Base-by-base conservation (phyloP, 2,329 filamentous ascomycete species). In the Cytospora leucostoma region DNA sequence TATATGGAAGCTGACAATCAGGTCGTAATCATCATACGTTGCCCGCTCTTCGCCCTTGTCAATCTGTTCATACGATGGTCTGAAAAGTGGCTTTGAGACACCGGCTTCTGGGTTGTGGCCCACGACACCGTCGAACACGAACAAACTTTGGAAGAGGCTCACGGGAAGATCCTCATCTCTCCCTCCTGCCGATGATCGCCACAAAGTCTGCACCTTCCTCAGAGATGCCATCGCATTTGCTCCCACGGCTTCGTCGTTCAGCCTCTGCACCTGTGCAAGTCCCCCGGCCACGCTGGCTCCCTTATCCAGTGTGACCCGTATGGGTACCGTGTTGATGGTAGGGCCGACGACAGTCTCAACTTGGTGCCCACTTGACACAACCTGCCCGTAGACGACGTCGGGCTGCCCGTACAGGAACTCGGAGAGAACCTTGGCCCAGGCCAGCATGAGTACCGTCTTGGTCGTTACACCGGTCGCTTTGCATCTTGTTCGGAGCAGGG, bases 81-180 rank as follows among this genome's bases (percentile, higher is more conserved):
- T 49, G 58, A 61, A 61, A 1, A 52, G 21, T 12, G 55, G 15
- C 15, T 12, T 37, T 7, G 47, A 44, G 19, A 10, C 50, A 35
- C 27, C 27, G 17, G n/a, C n/a, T 52, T 40, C 35, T 35, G 35
- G 53, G 35, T 27, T 32, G 27, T 38, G 12, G 38, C 38, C 40
- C n/a, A 67, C 61, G n/a, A 66, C 62, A 13, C 68, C 69, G 34
- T 71, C 68, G 35, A 69, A 71, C 4, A 70, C 69, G 53, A 71
- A 71, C 44, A 71, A 47, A 56, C 69, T 71, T 49, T 71, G 67
- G 61, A 71, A 70, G 1, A 71, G 67, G 19, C 63, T 64, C 0
- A 63, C 59, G 1, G 66, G 34, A 12, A 61, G 56, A 27, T 65
- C 49, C 2, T 59, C 53, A 27, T 33, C 47, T 32, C 21, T 10